A percentile compares a stretch with the other conserved stretches of the same genome.
These are phyloP conservation scores for Baorangia bicolor DNA, from an alignment of 768 basidiomycete species.

Conservation along the genomic window DNA sequence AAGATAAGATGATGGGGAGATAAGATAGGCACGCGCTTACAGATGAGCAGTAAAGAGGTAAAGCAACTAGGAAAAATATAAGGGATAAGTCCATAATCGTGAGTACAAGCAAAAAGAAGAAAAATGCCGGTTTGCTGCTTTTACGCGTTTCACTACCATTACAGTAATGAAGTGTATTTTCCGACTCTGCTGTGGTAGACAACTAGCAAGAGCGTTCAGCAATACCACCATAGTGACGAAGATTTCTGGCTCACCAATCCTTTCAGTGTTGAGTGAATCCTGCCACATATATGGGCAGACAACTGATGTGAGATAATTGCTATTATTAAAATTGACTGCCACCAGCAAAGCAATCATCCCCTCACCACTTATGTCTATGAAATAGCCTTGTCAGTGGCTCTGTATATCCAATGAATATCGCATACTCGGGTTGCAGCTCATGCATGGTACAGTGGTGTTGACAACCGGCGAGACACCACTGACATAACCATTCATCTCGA, in stretches of 20 bases:
- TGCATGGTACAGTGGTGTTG: background rate
- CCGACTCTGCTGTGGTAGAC: slow-evolving; percentile 2
- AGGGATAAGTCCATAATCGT: too few relatives aligned
- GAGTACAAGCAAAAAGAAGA: too few relatives aligned
- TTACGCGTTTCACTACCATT: too few relatives aligned
- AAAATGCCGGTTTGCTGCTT: too few relatives aligned
- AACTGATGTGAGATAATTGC: background rate
- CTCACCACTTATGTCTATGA: background rate
- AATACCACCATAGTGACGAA: too few relatives aligned
- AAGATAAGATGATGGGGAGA: too few relatives aligned
- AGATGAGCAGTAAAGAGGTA: too few relatives aligned
- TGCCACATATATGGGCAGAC: background rate
- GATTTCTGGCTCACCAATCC: background rate
- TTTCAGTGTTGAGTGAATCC: background rate
- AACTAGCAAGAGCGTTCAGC: background rate
- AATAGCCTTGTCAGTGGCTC: background rate
- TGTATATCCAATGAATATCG: too few relatives aligned
- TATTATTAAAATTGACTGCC: background rate
- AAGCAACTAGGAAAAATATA: too few relatives aligned
- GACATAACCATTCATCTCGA: background rate
- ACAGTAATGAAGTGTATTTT: background rate
- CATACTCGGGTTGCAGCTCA: background rate
- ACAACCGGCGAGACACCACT: background rate
- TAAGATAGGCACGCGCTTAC: too few relatives aligned
- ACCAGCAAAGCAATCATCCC: slow-evolving; percentile 1